These are phyloP conservation scores for Conringia planisiliqua DNA, from an alignment of 345 rosid genomes.

Conservation along the genomic window DNA sequence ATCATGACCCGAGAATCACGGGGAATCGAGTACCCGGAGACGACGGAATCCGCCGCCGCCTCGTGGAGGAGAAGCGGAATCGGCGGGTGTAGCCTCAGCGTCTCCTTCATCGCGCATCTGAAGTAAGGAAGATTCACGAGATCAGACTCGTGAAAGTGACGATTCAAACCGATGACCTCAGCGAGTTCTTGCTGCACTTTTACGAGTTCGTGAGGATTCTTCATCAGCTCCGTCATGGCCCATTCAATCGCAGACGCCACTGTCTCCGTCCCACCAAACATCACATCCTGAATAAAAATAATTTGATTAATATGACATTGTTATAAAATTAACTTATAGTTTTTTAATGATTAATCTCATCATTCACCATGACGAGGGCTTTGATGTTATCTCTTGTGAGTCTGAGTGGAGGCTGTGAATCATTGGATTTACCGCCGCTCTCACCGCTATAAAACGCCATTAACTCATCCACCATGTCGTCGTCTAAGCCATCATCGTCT, in stretches of 20 bases:
- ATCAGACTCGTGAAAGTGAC: constrained; percentile 55
- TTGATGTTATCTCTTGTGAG: constrained; percentile 77
- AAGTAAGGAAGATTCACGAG: constrained; percentile 55
- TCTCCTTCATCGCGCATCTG: constrained; percentile 60
- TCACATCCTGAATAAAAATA: constrained; percentile 32
- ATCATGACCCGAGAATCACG: constrained; percentile 58
- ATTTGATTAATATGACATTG: background rate
- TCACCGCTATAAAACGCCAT: constrained; percentile 62
- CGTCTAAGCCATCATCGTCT: constrained; percentile 25
- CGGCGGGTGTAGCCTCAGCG: constrained; percentile 75
- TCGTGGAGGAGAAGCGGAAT: constrained; percentile 81
- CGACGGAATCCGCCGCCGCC: constrained; percentile 45
- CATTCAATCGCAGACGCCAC: constrained; percentile 84
- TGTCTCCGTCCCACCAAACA: constrained; percentile 73
- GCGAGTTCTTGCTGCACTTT: constrained; percentile 60
- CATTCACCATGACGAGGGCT: constrained; percentile 85
- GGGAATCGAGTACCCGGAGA: constrained; percentile 57
- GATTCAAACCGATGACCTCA: constrained; percentile 50
- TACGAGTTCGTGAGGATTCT: constrained; percentile 46
- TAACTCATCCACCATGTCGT: constrained; percentile 88
- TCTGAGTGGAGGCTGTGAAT: constrained; percentile 45
- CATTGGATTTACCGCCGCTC: constrained; percentile 34
- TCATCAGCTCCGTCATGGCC: constrained; percentile 69
- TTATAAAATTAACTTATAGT: background rate
- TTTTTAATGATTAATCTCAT: background rate